These are phyloP conservation scores for Akanthomyces lecanii DNA, from an alignment of 2,329 filamentous ascomycete species.

Conservation along the genomic window DNA sequence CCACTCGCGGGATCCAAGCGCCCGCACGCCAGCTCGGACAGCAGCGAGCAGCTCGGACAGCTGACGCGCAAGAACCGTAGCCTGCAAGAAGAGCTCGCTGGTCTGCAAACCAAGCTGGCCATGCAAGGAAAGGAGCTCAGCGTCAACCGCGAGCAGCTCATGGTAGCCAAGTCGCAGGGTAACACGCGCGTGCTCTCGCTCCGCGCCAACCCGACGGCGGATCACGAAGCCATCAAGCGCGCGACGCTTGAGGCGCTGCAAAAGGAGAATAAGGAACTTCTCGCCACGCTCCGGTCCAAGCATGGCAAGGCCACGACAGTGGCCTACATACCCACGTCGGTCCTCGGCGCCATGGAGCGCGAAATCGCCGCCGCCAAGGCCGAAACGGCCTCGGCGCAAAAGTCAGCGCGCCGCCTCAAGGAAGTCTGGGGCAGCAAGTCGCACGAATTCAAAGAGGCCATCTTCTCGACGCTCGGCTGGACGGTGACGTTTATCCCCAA, in stretches of 20 bases:
- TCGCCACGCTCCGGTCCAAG: conserved; percentile 61
- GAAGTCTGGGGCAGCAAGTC: conserved; percentile 91
- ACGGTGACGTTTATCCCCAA: conserved; percentile 96
- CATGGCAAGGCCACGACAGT: conserved; percentile 36
- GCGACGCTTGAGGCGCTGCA: conserved; percentile 72
- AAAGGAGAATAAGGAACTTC: conserved; percentile 78
- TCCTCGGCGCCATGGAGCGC: conserved; percentile 69
- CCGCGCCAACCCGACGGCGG: conserved; percentile 85
- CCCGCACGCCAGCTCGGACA: conserved; percentile 50
- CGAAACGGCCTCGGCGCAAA: conserved; percentile 70
- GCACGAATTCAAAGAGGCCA: conserved; percentile 90
- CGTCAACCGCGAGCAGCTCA: conserved; percentile 69
- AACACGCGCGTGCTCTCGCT: conserved; percentile 81
- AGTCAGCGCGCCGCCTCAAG: conserved; percentile 79
- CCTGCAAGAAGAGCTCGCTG: conserved; percentile 71
- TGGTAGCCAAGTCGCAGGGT: conserved; percentile 58
- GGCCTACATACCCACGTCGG: conserved; percentile 69
- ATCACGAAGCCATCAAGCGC: conserved; percentile 79
- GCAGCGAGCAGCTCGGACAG: conserved; percentile 70
- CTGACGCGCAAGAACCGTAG: conserved; percentile 83
- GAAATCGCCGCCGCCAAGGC: conserved; percentile 69
- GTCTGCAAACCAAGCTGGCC: conserved; percentile 64
- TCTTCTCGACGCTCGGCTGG: conserved; percentile 89
- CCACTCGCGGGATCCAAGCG: conserved; percentile 58
- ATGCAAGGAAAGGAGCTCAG: conserved; percentile 72